phyloP scores from a whole-genome alignment of 2,329 filamentous ascomycete species.

The Claviceps spartinae region DNA sequence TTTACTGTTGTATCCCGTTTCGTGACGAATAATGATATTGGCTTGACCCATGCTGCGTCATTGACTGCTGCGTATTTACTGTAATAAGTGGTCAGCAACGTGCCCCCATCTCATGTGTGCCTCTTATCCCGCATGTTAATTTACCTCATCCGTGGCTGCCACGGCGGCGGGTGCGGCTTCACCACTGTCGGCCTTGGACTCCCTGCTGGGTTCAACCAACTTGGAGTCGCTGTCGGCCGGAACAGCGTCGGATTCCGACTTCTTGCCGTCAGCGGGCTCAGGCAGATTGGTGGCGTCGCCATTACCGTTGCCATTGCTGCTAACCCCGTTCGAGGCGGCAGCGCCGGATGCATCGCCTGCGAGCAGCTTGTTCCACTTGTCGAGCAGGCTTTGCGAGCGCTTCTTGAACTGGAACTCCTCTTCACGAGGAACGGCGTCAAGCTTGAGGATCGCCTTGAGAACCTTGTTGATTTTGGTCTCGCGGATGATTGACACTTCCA shows the following conservation, averaged over 20 bases:
- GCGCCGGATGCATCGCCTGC: constrained; percentile 36
- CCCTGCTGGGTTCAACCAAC: constrained; percentile 3
- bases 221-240: constrained; percentile 18
- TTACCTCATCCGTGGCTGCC: constrained; percentile 20
- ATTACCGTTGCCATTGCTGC: constrained; percentile 24
- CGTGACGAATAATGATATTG: no score
- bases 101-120: background rate
- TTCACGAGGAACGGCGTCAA: constrained; percentile 73
- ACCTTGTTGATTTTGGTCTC: constrained; percentile 98
- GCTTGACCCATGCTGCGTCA: no score
- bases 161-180: constrained; percentile 2
- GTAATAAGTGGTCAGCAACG: background rate
- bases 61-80: background rate
- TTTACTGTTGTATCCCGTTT: background rate
- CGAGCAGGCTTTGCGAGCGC: constrained; percentile 65
- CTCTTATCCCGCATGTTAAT: background rate
- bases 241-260: constrained; percentile 23
- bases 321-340: constrained; percentile 30
- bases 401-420: constrained; percentile 82
- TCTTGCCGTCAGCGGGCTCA: constrained; percentile 6
- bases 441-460: constrained; percentile 82
- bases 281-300: no score
- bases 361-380: constrained; percentile 81
- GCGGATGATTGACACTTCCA: constrained; percentile 81
- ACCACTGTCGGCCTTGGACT: constrained; percentile 9